A percentile compares a stretch with the other conserved stretches of the same genome.
These are phyloP conservation scores for Tylopilus rubrobrunneus DNA, from an alignment of 768 basidiomycete genomes.

Conservation along the genomic window DNA sequence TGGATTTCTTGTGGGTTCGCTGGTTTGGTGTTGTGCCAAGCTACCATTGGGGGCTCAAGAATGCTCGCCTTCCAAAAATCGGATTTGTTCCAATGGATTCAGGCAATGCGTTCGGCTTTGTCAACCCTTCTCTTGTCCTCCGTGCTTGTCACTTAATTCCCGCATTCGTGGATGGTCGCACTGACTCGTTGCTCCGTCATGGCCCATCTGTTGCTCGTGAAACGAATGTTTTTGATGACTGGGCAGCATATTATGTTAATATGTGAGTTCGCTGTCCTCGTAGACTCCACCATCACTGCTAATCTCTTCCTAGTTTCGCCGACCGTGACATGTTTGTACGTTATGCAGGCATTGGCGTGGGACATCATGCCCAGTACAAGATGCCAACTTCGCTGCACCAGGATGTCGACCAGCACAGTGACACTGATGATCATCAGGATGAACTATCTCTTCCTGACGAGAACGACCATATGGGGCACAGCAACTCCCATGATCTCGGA, in stretches of 20 bases:
- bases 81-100: conserved; percentile 15
- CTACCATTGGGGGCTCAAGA: conserved; percentile 6
- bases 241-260: conserved; percentile 14
- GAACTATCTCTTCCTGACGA: no score
- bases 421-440: no score
- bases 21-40: not conserved
- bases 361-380: no score
- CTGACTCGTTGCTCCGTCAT: conserved; percentile 3
- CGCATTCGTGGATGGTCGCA: conserved; percentile 18
- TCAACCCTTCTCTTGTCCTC: conserved; percentile 11
- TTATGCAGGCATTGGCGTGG: no score
- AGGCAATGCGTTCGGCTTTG: conserved; percentile 9
- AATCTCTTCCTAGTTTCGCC: no score
- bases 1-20: conserved; percentile 22
- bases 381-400: no score
- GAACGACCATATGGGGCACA: no score
- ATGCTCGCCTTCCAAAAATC: conserved; percentile 15
- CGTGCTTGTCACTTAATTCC: conserved; percentile 25
- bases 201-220: conserved; percentile 1
- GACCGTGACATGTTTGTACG: no score
- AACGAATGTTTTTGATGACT: not conserved
- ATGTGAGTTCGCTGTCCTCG: no score
- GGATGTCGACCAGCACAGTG: no score
- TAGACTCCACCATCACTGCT: no score
- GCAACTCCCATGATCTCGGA: no score